Percentiles rank a stretch among this genome's conserved stretches.
These are phyloP conservation scores for Obelidium mucronatum DNA, from an alignment of 192 early-diverging fungal genomes.

Conservation along the genomic window DNA sequence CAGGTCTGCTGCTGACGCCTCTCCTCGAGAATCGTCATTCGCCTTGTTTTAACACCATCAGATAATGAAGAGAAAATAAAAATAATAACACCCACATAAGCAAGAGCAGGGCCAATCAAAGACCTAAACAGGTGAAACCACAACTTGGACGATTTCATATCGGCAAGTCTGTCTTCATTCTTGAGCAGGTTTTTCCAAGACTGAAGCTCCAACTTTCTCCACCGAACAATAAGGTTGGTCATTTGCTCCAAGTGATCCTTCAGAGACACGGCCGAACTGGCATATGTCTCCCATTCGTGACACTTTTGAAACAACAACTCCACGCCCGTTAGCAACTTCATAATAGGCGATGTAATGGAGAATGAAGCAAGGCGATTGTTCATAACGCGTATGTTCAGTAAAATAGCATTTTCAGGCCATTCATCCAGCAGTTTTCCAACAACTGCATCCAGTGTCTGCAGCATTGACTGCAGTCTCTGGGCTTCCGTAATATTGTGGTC, in stretches of 20 bases:
- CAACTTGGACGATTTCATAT: conserved; percentile 70
- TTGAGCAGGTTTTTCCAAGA: conserved; percentile 88
- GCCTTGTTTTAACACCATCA: background rate
- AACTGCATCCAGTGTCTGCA: conserved; percentile 66
- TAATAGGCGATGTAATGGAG: conserved; percentile 80
- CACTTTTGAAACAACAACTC: conserved; percentile 88
- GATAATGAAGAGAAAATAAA: background rate
- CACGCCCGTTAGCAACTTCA: conserved; percentile 88
- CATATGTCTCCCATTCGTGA: conserved; percentile 94
- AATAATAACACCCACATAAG: conserved; percentile 17
- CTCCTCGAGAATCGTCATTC: conserved; percentile 1
- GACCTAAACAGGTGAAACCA: conserved; percentile 89
- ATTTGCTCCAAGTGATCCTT: conserved; percentile 73
- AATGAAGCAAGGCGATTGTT: conserved; percentile 63
- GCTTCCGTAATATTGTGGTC: conserved; percentile 82
- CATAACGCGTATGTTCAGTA: conserved; percentile 70
- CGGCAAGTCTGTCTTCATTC: conserved; percentile 77
- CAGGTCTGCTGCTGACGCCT: conserved; percentile 4
- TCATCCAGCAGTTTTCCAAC: conserved; percentile 68
- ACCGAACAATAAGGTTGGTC: conserved; percentile 77
- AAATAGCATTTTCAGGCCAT: conserved; percentile 93
- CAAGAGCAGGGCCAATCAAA: conserved; percentile 40
- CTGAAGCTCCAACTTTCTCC: conserved; percentile 92
- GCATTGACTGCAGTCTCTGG: conserved; percentile 64
- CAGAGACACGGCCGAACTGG: conserved; percentile 80